A percentile compares a stretch with the other conserved stretches of the same genome.
These are phyloP conservation scores for Circinella minor DNA, from an alignment of 371 early-diverging fungal species.

Conservation along the genomic window DNA sequence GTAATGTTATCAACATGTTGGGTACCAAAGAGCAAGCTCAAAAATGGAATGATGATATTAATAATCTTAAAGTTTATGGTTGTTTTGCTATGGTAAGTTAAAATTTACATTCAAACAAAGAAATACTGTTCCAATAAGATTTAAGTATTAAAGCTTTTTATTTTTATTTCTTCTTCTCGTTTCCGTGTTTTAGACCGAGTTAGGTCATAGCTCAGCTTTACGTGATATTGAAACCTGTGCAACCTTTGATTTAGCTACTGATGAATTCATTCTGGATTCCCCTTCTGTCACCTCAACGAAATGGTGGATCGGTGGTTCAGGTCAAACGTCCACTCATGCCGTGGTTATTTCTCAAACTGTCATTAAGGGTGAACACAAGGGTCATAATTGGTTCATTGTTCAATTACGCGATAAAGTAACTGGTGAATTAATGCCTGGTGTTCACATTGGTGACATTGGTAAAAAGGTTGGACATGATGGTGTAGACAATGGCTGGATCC, in stretches of 20 bases:
- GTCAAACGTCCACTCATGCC: conserved; percentile 80
- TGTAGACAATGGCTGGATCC: conserved; percentile 94
- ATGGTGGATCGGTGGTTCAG: conserved; percentile 95
- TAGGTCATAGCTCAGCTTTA: conserved; percentile 82
- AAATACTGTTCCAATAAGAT: background rate
- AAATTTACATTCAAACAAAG: background rate
- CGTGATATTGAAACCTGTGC: conserved; percentile 89
- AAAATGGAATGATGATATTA: conserved; percentile 57
- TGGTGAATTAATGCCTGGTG: conserved; percentile 73
- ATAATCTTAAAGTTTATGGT: conserved; percentile 60
- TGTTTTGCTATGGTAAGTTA: conserved; percentile 72
- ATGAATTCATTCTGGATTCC: conserved; percentile 85
- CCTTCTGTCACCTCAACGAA: conserved; percentile 87
- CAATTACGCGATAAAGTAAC: conserved; percentile 80
- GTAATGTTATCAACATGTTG: conserved; percentile 61
- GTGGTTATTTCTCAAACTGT: conserved; percentile 67
- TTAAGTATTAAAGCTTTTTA: too few species aligned
- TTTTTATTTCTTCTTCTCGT: background rate
- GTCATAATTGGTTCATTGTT: conserved; percentile 86
- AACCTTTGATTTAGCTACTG: conserved; percentile 74
- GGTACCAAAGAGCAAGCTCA: conserved; percentile 64
- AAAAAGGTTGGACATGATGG: conserved; percentile 80
- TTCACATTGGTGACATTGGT: conserved; percentile 88
- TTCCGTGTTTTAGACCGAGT: conserved; percentile 48
- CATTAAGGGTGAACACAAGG: conserved; percentile 70